Percentiles rank a stretch among this genome's conserved stretches.
Conservation (phyloP, 1,139 yeast species). For the Hansenula sp. region DNA sequence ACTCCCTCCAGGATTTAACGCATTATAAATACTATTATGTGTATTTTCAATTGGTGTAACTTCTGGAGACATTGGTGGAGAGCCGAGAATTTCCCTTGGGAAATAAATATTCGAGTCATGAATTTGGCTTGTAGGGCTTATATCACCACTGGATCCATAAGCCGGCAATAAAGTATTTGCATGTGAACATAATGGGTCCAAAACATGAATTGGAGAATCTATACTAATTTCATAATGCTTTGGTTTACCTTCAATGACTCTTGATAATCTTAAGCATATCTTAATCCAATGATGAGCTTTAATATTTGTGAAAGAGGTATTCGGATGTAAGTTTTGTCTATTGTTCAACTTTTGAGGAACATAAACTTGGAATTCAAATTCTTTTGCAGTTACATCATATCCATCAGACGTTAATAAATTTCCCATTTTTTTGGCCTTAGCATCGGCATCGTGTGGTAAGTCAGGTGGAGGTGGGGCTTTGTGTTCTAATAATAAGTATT, state of each 20-base stretch:
- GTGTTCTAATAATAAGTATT: constrained; percentile 76
- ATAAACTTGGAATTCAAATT: constrained; percentile 77
- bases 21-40: constrained; percentile 10
- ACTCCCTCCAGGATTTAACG: constrained; percentile 4
- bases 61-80: constrained; percentile 51
- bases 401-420: constrained; percentile 34
- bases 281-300: constrained; percentile 94
- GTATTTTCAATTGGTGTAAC: constrained; percentile 42
- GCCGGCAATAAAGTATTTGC: constrained; percentile 62
- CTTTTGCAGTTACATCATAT: constrained; percentile 45
- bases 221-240: constrained; percentile 91
- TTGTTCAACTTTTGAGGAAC: constrained; percentile 64
- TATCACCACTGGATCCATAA: constrained; percentile 25
- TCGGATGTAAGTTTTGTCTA: constrained; percentile 63
- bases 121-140: constrained; percentile 9
- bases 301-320: constrained; percentile 72
- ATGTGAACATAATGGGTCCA: constrained; percentile 58
- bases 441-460: constrained; percentile 26
- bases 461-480: constrained; percentile 45
- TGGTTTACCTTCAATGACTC: constrained; percentile 53
- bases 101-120: constrained; percentile 36
- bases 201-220: constrained; percentile 83
- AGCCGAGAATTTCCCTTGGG: constrained; percentile 33
- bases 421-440: constrained; percentile 35
- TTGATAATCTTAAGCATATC: constrained; percentile 74